Evolutionary conservation across 371 early-diverging fungal genomes (phyloP), one percentile per base, ranked within the genome.

Genomic region (Mortierella sp.): DNA sequence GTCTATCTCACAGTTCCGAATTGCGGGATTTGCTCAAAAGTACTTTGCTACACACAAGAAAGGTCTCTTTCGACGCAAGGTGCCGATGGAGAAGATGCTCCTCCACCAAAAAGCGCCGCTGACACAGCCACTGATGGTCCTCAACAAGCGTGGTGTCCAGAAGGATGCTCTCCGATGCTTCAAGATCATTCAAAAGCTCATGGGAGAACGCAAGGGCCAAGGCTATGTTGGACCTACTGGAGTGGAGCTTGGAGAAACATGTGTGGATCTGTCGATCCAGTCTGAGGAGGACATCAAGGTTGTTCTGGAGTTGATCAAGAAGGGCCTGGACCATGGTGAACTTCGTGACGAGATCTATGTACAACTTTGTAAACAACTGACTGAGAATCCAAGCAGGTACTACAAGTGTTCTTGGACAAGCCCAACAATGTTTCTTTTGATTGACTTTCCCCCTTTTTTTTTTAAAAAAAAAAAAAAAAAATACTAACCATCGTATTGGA

Each of bases 271-370:
- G 4, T 79, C 80, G 21, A 68, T 79, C 19, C 80, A 70, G 16
- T 66, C 80, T 3, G 80, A 79, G 47, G 87, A 85, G 28, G 93
- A 94, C 57, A 90, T 93, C 30, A 95, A 95, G 66, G 81, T 86
- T 64, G 80, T 97, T 29, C 79, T 95, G 29, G 92, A 91, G 60
- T 77, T 82, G 57, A 72, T 79, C 68, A 79, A 73, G 59, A 81
- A 81, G 26, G 98, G 97, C 4, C 91, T 97, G n/a, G 80, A 84
- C 16, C 81, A 84, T 37, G 94, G 92, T 25, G 90, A 89, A 50
- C 84, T 98, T 74, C 87, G 97, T 23, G 97, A 98, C 74, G 99
- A 98, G 82, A 94, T 97, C 53, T 96, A 94, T 75, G 96, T 96
- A 12, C 98, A 98, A 84, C 74, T 96, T 25, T 95, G 95, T 83